These are phyloP conservation scores for Pythium vanterpoolii DNA, from an alignment of 352 stramenopile species.

Conservation along the genomic window DNA sequence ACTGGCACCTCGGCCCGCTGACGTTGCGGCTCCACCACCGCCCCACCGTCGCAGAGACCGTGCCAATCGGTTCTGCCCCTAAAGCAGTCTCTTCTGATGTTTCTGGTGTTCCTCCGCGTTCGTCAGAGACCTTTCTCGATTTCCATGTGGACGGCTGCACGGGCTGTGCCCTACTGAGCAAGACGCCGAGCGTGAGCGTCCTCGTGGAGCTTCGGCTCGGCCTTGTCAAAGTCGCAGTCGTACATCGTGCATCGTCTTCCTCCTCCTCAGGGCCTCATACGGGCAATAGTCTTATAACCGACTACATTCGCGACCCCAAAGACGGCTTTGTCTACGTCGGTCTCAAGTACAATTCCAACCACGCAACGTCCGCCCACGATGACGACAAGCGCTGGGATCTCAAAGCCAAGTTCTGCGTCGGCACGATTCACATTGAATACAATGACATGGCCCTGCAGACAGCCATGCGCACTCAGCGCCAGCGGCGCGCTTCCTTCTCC, in stretches of 20 bases:
- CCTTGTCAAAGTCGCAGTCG: slow-evolving; percentile 40
- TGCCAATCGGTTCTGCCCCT: too few species aligned
- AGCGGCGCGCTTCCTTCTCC: neutral
- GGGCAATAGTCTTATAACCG: slow-evolving; percentile 51
- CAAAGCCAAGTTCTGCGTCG: slow-evolving; percentile 58
- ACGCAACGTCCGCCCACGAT: neutral
- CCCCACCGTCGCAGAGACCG: neutral
- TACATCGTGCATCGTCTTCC: neutral
- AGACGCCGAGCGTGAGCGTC: slow-evolving; percentile 29
- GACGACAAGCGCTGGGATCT: slow-evolving; percentile 40
- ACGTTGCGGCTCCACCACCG: slow-evolving; percentile 38
- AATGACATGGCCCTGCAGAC: slow-evolving; percentile 45
- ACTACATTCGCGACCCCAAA: slow-evolving; percentile 59
- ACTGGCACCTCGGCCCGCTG: slow-evolving; percentile 53
- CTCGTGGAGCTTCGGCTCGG: slow-evolving; percentile 59
- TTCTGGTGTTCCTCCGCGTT: slow-evolving; percentile 2
- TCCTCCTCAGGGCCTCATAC: too few species aligned
- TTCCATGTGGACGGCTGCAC: slow-evolving; percentile 43
- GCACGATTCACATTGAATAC: slow-evolving; percentile 56
- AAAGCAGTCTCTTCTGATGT: too few species aligned
- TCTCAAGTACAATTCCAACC: slow-evolving; percentile 51
- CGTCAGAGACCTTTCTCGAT: slow-evolving; percentile 33
- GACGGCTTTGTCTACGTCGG: slow-evolving; percentile 76
- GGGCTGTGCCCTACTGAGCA: slow-evolving; percentile 40
- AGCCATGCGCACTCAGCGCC: neutral